phyloP scores from a whole-genome alignment of 306 rosid genomes.

The Styphnolobium japonicum region DNA sequence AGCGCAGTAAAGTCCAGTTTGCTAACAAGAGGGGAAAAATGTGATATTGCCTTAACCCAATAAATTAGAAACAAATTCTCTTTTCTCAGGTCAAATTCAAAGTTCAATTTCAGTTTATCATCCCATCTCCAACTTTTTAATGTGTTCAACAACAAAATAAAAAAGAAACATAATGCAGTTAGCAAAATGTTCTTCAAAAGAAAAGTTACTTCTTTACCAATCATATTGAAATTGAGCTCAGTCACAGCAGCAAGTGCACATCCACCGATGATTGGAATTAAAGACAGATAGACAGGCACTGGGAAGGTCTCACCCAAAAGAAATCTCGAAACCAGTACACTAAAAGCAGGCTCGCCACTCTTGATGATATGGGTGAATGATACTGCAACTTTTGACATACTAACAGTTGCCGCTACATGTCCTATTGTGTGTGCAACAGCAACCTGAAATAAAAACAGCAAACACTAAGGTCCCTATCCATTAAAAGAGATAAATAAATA shows the following conservation, averaged over 20 bases:
- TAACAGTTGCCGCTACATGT: constrained; percentile 93
- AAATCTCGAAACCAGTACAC: constrained; percentile 82
- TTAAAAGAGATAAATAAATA: neutral
- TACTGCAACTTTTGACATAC: constrained; percentile 96
- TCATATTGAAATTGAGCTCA: constrained; percentile 96
- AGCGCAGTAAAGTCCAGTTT: neutral
- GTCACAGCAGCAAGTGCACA: constrained; percentile 91
- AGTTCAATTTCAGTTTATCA: neutral
- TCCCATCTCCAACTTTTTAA: neutral
- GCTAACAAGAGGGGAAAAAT: neutral
- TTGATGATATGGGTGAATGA: constrained; percentile 97
- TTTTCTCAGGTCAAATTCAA: neutral
- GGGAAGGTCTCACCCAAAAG: constrained; percentile 85
- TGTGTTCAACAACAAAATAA: neutral
- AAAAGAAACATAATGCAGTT: neutral
- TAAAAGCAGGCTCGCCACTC: constrained; percentile 97
- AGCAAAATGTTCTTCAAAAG: neutral
- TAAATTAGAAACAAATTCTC: neutral
- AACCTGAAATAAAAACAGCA: constrained; percentile 48
- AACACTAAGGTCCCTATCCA: constrained; percentile 9
- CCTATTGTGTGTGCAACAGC: constrained; percentile 94
- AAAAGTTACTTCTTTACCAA: constrained; percentile 43
- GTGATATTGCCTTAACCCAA: neutral
- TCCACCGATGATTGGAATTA: constrained; percentile 90
- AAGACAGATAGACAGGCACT: constrained; percentile 65